These are phyloP conservation scores for Corynascus novoguineensis DNA, from an alignment of 495 filamentous ascomycete genomes.

Conservation along the genomic window DNA sequence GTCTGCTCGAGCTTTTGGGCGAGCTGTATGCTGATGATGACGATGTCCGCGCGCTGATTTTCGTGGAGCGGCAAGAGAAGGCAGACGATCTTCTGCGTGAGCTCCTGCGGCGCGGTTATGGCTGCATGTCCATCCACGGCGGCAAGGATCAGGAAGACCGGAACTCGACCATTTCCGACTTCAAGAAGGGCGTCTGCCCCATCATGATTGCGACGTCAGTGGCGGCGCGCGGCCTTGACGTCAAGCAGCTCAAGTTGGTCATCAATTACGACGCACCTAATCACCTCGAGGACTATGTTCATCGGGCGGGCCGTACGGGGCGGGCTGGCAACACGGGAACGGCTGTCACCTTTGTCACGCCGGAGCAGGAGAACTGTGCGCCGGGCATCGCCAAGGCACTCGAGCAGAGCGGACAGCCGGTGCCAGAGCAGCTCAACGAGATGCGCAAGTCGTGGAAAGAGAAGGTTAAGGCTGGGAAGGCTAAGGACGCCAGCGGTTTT, in stretches of 20 bases:
- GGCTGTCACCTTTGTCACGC: conserved; percentile 89
- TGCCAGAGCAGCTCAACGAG: conserved; percentile 61
- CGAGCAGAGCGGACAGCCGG: conserved; percentile 77
- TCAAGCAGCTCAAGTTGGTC: conserved; percentile 93
- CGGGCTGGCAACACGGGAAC: conserved; percentile 92
- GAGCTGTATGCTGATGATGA: conserved; percentile 83
- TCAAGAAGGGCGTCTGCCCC: conserved; percentile 85
- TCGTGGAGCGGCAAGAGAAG: conserved; percentile 92
- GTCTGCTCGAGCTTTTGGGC: conserved; percentile 78
- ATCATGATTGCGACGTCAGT: conserved; percentile 94
- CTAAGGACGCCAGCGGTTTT: conserved; percentile 82
- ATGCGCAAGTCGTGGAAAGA: conserved; percentile 67
- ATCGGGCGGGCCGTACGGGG: conserved; percentile 90
- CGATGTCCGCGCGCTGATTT: conserved; percentile 82
- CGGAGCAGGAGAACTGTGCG: conserved; percentile 85
- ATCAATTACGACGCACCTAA: conserved; percentile 97
- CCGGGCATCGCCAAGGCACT: conserved; percentile 88
- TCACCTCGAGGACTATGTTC: conserved; percentile 97
- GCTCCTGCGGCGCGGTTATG: conserved; percentile 82
- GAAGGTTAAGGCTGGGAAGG: conserved; percentile 88
- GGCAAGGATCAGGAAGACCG: conserved; percentile 95
- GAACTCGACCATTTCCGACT: conserved; percentile 89
- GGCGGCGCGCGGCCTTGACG: conserved; percentile 90
- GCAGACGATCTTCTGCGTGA: conserved; percentile 80
- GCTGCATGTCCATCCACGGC: conserved; percentile 93